These are phyloP conservation scores for Tolypocladium ovalisporum DNA, from an alignment of 2,329 filamentous ascomycete genomes.

Conservation along the genomic window DNA sequence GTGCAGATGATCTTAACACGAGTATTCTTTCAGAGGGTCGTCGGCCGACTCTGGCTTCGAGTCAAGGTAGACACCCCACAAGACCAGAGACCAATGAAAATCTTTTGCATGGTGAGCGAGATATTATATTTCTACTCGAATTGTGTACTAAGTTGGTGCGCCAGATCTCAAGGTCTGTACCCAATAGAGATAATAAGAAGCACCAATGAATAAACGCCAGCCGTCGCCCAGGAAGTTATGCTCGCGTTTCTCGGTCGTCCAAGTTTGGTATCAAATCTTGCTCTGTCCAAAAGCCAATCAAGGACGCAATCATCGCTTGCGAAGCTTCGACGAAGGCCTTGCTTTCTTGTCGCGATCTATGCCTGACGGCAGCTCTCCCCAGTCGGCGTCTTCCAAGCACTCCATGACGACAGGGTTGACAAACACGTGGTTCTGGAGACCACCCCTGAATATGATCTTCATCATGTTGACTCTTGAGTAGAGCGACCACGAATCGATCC, in stretches of 20 bases:
- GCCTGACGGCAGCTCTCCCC: constrained; percentile 11
- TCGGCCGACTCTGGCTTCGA: too few relatives aligned
- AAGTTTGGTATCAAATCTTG: neutral
- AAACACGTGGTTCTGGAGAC: constrained; percentile 26
- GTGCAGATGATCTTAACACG: too few relatives aligned
- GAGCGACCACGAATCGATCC: constrained; percentile 41
- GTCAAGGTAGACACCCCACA: too few relatives aligned
- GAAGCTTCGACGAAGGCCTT: constrained; percentile 7
- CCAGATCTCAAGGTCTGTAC: neutral
- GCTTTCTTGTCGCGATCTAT: constrained; percentile 3
- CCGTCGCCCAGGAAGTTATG: neutral
- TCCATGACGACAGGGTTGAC: constrained; percentile 26
- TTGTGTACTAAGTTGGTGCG: neutral
- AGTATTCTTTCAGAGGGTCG: too few relatives aligned
- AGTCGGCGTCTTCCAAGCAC: constrained; percentile 25
- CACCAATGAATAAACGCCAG: neutral
- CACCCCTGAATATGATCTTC: constrained; percentile 35
- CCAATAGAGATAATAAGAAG: neutral
- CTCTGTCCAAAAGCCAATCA: neutral
- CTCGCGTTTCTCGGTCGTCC: neutral
- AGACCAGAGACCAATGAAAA: too few relatives aligned
- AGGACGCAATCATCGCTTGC: constrained; percentile 9
- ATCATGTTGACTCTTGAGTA: constrained; percentile 36
- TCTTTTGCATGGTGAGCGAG: neutral
- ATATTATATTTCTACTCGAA: neutral